Conservation (phyloP, 257 asterid species). For the Thymus mandschuricus region DNA sequence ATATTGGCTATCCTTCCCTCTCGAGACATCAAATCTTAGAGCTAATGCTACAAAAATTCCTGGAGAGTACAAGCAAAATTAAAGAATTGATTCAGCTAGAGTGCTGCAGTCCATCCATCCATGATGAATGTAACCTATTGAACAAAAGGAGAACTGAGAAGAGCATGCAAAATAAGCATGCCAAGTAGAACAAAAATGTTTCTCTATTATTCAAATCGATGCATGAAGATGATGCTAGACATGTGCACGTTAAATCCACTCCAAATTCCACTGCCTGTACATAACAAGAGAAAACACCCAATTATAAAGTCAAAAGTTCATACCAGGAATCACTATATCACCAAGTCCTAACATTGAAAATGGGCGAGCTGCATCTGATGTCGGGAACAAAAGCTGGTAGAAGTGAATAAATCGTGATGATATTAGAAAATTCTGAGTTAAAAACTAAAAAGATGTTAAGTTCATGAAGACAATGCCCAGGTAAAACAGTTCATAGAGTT, state of each 20-base stretch:
- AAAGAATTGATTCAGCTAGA: neutral
- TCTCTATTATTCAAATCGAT: neutral
- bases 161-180: neutral
- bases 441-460: neutral
- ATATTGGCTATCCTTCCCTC: constrained; percentile 79
- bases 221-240: neutral
- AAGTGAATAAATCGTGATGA: constrained; percentile 25
- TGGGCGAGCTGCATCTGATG: constrained; percentile 80
- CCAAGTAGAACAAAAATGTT: neutral
- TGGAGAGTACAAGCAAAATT: constrained; percentile 38
- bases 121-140: neutral
- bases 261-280: neutral
- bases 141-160: neutral
- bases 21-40: constrained; percentile 85
- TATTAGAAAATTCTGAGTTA: constrained; percentile 17
- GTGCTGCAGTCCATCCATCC: neutral
- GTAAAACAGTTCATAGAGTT: neutral
- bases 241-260: neutral
- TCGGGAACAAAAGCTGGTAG: constrained; percentile 96
- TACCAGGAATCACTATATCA: constrained; percentile 97
- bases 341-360: constrained; percentile 99
- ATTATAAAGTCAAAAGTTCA: constrained; percentile 23
- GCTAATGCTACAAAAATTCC: constrained; percentile 99
- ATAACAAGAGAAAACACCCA: neutral
- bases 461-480: constrained; percentile 3